Conservation (phyloP, 495 filamentous ascomycete genomes). For the Penicillium samsonianum region DNA sequence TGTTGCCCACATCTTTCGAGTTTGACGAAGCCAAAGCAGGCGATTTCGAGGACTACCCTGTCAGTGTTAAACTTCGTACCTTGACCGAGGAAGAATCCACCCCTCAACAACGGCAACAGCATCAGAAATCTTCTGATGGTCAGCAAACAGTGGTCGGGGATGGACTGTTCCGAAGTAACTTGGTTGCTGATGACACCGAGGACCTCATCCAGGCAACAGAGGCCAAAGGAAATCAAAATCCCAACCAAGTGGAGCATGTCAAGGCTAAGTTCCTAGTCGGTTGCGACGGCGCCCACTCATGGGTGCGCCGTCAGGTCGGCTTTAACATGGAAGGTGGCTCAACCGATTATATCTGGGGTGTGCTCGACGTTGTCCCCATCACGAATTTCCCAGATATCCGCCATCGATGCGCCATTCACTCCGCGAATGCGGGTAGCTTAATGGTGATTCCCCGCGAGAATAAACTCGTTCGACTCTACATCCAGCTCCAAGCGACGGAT, state of each 20-base stretch:
- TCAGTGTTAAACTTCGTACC: slow-evolving; percentile 48
- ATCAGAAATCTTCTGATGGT: slow-evolving; percentile 12
- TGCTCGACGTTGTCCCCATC: slow-evolving; percentile 62
- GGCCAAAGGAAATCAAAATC: slow-evolving; percentile 20
- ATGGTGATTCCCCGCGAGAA: slow-evolving; percentile 70
- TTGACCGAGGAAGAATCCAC: slow-evolving; percentile 48
- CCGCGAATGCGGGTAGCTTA: slow-evolving; percentile 56
- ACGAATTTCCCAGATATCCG: slow-evolving; percentile 69
- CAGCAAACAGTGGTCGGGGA: slow-evolving; percentile 34
- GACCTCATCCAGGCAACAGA: slow-evolving; percentile 48
- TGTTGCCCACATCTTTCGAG: slow-evolving; percentile 44
- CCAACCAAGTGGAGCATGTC: slow-evolving; percentile 39
- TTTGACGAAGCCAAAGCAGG: slow-evolving; percentile 44
- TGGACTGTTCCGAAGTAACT: slow-evolving; percentile 58
- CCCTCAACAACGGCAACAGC: slow-evolving; percentile 18
- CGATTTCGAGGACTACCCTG: slow-evolving; percentile 53
- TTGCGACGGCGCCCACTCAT: slow-evolving; percentile 63
- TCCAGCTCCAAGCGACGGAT: slow-evolving; percentile 59
- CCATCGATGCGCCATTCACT: slow-evolving; percentile 63
- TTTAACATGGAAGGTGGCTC: slow-evolving; percentile 57
- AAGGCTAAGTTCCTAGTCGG: slow-evolving; percentile 65
- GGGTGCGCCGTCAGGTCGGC: slow-evolving; percentile 56
- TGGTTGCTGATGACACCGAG: slow-evolving; percentile 56
- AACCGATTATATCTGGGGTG: slow-evolving; percentile 63
- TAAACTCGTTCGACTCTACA: slow-evolving; percentile 66